Evolutionary conservation across 176 grass and related monocot species (phyloP), one percentile per base, ranked within the genome.

Genomic region (Phragmites australis): DNA sequence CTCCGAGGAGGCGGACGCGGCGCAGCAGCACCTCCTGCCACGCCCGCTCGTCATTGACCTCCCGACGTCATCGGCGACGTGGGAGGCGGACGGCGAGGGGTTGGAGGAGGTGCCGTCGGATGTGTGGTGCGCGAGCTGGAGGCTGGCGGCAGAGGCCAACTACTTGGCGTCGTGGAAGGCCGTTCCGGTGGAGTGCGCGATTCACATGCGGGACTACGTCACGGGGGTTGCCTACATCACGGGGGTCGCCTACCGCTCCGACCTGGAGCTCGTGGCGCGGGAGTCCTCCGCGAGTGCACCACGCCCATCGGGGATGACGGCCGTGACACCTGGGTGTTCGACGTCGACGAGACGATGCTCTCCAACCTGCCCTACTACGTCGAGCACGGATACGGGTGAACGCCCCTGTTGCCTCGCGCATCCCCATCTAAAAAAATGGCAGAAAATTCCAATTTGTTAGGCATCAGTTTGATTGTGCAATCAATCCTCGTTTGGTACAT

Each of bases 261-360:
- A 97, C 70, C 84, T 87, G 21, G 84, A 86, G 1, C 55, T 81
- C 43, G 91, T 88, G 8, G 91, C 89, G 14, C 12, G 79, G 34
- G 89, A 97, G 87, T 85, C 91, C 14, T 47, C 84, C 15, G 86
- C 88, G 84, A 82, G 23, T 67, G 82, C 39, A 26, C 70, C 4
- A 30, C 84, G 9, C 13, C 32, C 8, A 29, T 68, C 31, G 77
- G 3, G 23, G 69, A 1, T 18, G 87, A 78, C 58, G 78, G 70
- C 17, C 31, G 65, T 52, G 82, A 86, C 69, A 91, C 82, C 0
- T 97, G 94, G 94, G 78, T 92, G 12, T 93, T 97, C 83, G 94
- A 97, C 74, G 60, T 97, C 47, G 94, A 97, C 77, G 94, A 94
- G 76, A 97, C 91, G 74, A 84, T 93, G 67, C 84, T 92, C 41